Evolutionary conservation across 108 stramenopile species (phyloP).

Genomic region (Ochromonas danica): DNA sequence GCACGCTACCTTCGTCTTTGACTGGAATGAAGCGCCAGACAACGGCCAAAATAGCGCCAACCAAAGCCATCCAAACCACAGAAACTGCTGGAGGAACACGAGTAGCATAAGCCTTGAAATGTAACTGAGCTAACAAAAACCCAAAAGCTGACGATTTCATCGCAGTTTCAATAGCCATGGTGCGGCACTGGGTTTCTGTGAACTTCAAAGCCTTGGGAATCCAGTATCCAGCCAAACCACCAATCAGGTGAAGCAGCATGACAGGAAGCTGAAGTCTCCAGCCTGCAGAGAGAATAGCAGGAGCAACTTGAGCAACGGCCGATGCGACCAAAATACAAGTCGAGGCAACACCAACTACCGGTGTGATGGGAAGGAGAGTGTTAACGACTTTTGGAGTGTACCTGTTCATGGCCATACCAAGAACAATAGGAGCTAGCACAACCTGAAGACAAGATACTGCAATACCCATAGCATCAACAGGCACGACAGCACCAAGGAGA

Average conservation of each 20-base stretch:
- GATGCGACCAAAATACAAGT: conserved; percentile 92
- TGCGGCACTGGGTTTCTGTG: conserved; percentile 81
- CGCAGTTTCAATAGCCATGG: conserved; percentile 96
- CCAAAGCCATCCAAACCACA: conserved; percentile 97
- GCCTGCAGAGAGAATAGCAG: conserved; percentile 76
- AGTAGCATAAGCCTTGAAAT: conserved; percentile 85
- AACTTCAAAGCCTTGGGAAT: conserved; percentile 77
- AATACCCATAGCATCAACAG: conserved; percentile 90
- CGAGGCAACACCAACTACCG: conserved; percentile 86
- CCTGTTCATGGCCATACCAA: conserved; percentile 89
- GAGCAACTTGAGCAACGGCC: conserved; percentile 87
- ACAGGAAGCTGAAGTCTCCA: conserved; percentile 60
- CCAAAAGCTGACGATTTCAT: conserved; percentile 97
- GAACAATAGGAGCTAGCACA: conserved; percentile 88
- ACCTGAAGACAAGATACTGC: conserved; percentile 90
- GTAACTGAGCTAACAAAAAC: conserved; percentile 92
- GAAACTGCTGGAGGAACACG: conserved; percentile 93
- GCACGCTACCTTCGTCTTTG: conserved; percentile 37
- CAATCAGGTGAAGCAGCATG: conserved; percentile 84
- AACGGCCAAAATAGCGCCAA: conserved; percentile 82
- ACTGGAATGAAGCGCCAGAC: conserved; percentile 93
- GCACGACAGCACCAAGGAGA: conserved; percentile 87
- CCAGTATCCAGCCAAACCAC: conserved; percentile 82
- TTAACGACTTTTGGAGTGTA: conserved; percentile 84
- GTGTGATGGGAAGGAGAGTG: conserved; percentile 81